Percentiles rank a stretch among this genome's conserved stretches.
Evolutionary conservation across 257 asterid species (phyloP).

Genomic region (Gardenia jasminoides): DNA sequence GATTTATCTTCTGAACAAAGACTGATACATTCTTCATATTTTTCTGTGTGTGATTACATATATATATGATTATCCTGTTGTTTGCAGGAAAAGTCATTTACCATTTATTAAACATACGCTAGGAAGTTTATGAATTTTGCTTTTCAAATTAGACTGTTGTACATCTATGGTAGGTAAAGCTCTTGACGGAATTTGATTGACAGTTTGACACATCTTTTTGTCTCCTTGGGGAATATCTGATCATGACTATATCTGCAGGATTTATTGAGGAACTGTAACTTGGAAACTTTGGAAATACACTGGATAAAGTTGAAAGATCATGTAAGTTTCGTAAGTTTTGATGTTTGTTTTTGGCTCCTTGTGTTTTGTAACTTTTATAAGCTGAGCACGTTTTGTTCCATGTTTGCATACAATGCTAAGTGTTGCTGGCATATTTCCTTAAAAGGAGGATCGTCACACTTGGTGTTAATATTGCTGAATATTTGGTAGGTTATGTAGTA

Average conservation of each 20-base stretch:
- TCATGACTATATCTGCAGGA: conserved; percentile 48
- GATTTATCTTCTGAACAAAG: no score
- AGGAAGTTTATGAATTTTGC: neutral
- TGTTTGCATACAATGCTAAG: neutral
- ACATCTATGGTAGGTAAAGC: neutral
- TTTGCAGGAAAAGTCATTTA: neutral
- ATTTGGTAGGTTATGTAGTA: no score
- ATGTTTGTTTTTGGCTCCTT: conserved; percentile 2
- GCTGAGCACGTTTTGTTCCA: neutral
- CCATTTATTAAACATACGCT: neutral
- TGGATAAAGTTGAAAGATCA: conserved; percentile 86
- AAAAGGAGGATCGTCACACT: neutral
- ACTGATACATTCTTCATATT: neutral
- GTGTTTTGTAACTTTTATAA: neutral
- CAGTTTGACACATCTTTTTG: neutral
- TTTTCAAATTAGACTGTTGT: neutral
- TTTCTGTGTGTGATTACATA: no score
- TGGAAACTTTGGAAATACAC: conserved; percentile 74
- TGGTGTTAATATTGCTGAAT: neutral
- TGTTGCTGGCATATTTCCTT: neutral
- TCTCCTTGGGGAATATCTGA: neutral
- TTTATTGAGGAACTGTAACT: conserved; percentile 56
- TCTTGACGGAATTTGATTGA: neutral
- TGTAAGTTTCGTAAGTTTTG: conserved; percentile 39
- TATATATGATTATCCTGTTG: neutral